Evolutionary conservation across 177 flowering plant genomes (phyloP).

Genomic region (Vitis hybrid): DNA sequence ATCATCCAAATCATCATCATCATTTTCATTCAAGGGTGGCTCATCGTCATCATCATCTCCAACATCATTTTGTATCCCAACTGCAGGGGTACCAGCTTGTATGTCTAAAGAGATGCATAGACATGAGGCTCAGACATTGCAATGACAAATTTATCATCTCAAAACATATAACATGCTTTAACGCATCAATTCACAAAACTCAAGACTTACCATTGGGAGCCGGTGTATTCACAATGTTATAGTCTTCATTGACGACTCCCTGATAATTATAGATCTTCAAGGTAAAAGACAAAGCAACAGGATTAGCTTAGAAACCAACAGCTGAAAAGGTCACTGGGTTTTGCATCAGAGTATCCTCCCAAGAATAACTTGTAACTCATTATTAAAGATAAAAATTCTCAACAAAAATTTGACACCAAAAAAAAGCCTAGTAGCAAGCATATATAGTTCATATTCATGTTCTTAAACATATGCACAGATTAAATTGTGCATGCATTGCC

Average conservation of each 20-base stretch:
- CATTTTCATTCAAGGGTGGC: slow-evolving; percentile 82
- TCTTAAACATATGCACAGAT: no score
- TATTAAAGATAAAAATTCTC: no score
- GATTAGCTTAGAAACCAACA: not conserved
- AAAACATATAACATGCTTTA: not conserved
- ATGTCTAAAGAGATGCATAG: slow-evolving; percentile 36
- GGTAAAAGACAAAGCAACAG: not conserved
- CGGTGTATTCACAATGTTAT: slow-evolving; percentile 76
- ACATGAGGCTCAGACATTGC: not conserved
- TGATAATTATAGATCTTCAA: slow-evolving; percentile 78
- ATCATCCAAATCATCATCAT: slow-evolving; percentile 90
- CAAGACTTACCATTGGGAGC: slow-evolving; percentile 57
- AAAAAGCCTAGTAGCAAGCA: no score
- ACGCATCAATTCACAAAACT: slow-evolving; percentile 5
- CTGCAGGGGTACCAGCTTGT: slow-evolving; percentile 63
- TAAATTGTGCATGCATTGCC: no score
- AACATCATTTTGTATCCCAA: slow-evolving; percentile 46
- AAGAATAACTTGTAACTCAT: no score
- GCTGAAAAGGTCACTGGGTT: not conserved
- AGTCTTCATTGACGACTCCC: slow-evolving; percentile 87
- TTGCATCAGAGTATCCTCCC: no score
- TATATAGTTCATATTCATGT: no score
- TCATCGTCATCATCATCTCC: slow-evolving; percentile 82
- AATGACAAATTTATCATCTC: not conserved
- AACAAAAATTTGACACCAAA: no score